Evolutionary conservation across 345 rosid species (phyloP).

Genomic region (Pistacia integerrima): DNA sequence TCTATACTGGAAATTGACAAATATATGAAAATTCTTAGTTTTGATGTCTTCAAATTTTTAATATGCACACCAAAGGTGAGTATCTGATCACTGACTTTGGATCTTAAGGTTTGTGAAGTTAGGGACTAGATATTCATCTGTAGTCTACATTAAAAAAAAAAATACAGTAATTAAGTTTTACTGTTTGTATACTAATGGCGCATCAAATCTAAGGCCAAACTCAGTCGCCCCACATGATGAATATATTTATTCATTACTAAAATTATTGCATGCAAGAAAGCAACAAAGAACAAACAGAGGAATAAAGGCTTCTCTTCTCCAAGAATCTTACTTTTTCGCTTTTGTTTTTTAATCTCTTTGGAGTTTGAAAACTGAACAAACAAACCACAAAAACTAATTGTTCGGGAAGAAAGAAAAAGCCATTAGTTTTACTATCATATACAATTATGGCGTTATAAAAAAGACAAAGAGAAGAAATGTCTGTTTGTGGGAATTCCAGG

Average conservation of each 20-base stretch:
- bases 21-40: too few species aligned
- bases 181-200: too few species aligned
- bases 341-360: slow-evolving; percentile 6
- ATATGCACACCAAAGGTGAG: too few species aligned
- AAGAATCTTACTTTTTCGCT: slow-evolving; percentile 22
- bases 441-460: neutral
- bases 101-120: too few species aligned
- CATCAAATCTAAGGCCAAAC: too few species aligned
- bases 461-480: slow-evolving; percentile 11
- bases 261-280: slow-evolving; percentile 1
- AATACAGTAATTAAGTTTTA: neutral
- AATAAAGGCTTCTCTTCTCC: slow-evolving; percentile 37
- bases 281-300: slow-evolving; percentile 1
- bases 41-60: too few species aligned
- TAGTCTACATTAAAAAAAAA: too few species aligned
- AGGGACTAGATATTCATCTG: too few species aligned
- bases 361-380: neutral
- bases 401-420: neutral
- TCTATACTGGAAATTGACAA: too few species aligned
- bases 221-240: too few species aligned
- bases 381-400: slow-evolving; percentile 13
- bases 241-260: neutral
- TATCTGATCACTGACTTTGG: too few species aligned
- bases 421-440: neutral
- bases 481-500: slow-evolving; percentile 29